Evolutionary conservation across 2,329 filamentous ascomycete species (phyloP), one percentile per base, ranked within the genome.

Genomic region (Monilinia fructicola): DNA sequence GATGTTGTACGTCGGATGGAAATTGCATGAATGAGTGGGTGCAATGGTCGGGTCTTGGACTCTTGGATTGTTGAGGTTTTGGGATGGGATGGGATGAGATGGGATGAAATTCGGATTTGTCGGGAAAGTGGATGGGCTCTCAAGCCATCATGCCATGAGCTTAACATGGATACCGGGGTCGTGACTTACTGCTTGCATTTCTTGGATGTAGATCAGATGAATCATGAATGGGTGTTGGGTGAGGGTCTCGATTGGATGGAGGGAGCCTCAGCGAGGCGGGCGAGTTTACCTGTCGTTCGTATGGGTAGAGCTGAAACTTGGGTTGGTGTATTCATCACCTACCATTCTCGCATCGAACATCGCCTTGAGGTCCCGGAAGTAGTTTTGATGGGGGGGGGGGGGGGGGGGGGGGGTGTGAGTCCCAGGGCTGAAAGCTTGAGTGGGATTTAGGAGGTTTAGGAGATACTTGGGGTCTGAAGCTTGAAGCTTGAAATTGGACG

Each of bases 261-360:
- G n/a, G 48, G 48, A 53, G 50, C 50, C 50, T 53, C 50, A 31
- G 23, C 16, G 50, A 53, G 50, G 50, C 50, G 31, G 31, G 28
- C 28, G 16, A 53, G 26, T 14, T 28, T 31, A 14, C 14, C 18
- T 50, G 46, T 31, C 10, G 14, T 3, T 11, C 9, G 26, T 31
- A 23, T 23, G n/a, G 52, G 16, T 21, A 21, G 50, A 16, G 23
- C 4, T 11, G 14, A 28, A 6, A 31, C 9, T n/a, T 21, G 21
- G 44, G 9, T 18, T 26, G 14, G 28, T 52, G 28, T 31, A 28
- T 35, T 35, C 31, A 6, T 35, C 9, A 35, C 31, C 31, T 35
- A 35, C 31, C 31, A 35, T 35, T 35, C 9, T 35, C 31, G 31
- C 31, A 35, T 7, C 9, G 31, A 35, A 6, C 31, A 35, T 35